Evolutionary conservation across 495 filamentous ascomycete species (phyloP).

Genomic region (Hypomontagnella monticulosa): DNA sequence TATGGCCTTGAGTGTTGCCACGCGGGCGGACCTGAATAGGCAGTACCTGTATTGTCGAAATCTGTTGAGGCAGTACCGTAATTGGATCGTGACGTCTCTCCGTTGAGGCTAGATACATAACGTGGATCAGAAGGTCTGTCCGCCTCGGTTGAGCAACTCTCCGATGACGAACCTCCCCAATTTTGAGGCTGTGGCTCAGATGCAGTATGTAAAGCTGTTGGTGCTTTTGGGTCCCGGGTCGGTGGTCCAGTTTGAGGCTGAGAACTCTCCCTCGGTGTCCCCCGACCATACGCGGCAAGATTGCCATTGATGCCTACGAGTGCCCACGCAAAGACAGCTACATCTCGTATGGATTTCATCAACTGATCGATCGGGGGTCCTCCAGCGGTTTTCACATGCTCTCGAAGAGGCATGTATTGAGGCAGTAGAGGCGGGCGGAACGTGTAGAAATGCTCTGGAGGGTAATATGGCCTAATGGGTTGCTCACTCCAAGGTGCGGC

Average conservation of each 20-base stretch:
- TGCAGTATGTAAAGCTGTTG: conserved; percentile 28
- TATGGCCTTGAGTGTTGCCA: conserved; percentile 31
- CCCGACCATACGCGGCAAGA: conserved; percentile 69
- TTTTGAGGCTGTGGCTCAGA: conserved; percentile 24
- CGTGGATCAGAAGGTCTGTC: conserved; percentile 7
- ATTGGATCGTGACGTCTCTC: conserved; percentile 21
- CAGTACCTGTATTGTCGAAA: conserved; percentile 15
- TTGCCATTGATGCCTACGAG: conserved; percentile 83
- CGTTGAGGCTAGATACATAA: conserved; percentile 15
- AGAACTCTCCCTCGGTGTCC: conserved; percentile 68
- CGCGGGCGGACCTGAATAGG: conserved; percentile 6
- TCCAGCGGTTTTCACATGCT: conserved; percentile 55
- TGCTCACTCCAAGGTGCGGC: conserved; percentile 79
- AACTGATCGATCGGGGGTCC: conserved; percentile 69
- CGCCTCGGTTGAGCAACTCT: conserved; percentile 12
- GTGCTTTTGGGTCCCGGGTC: conserved; percentile 57
- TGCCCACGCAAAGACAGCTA: conserved; percentile 85
- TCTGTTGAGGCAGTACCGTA: conserved; percentile 19
- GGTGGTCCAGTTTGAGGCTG: conserved; percentile 67
- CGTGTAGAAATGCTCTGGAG: conserved; percentile 53
- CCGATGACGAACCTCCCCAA: not conserved
- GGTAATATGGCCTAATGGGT: conserved; percentile 59
- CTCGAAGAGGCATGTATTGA: conserved; percentile 55
- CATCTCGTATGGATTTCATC: conserved; percentile 83
- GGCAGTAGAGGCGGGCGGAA: conserved; percentile 56